Base-by-base conservation (phyloP, 83 land plant species). In the Isoetes engelmannii region DNA sequence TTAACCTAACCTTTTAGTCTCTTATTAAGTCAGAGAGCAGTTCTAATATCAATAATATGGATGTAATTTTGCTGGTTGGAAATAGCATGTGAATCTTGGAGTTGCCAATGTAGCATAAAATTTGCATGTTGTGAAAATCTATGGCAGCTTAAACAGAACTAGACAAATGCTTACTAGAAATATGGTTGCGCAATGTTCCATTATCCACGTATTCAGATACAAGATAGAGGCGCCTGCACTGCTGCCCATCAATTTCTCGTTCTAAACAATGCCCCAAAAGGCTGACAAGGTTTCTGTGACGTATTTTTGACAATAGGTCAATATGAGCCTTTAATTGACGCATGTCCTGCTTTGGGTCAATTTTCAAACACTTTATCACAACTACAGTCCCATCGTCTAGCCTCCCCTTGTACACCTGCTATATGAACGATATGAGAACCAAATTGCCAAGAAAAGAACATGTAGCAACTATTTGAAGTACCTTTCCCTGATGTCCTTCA, bases 241-340 rank as follows among this genome's bases (percentile, higher is more conserved):
- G 48, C 21, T 41, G 17, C 12, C 54, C 69, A 56, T 41, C 73
- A 4, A 4, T 21, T 37, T 37, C 67, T 2, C 17, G 4, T 20
- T 45, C 79, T 15, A 65, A 60, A 17, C 81, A 83, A 71, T 81
- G 84, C 44, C 93, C 89, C n/a, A 86, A 68, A 54, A 86, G 68
- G 7, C 74, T 58, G 1, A 86, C 90, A 19, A 89, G 73, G 64
- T 78, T 78, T 21, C 74, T 75, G 72, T 89, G 93, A 37, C 89
- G 80, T 47, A 89, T 83, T 65, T 82, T 84, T 7, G 80, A 74
- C 7, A 89, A 89, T 41, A 89, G 69, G 45, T 75, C 69, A 3
- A 89, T 75, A 47, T 89, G 88, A 48, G 86, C 80, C 61, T 86
- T 75, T 1, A 87, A 78, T 64, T 83, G 88, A n/a, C 84, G 69